These are phyloP conservation scores for Boechera stricta DNA, from an alignment of 345 rosid species.

Conservation along the genomic window DNA sequence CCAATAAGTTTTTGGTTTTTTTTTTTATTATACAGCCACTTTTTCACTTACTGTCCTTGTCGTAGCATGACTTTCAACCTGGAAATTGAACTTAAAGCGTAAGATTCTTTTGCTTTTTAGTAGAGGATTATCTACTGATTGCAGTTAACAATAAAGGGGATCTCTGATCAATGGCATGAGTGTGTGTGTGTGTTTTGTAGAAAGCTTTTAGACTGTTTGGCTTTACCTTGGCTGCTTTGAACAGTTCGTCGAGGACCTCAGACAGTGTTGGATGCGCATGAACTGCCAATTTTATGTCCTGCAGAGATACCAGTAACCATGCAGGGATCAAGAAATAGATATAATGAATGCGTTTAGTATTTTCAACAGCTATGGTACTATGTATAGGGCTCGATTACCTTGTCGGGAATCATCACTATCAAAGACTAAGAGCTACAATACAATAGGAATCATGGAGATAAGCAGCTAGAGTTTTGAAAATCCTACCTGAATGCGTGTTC, in stretches of 20 bases:
- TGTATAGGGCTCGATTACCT: not conserved
- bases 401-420: not conserved
- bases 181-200: not conserved
- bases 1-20: constrained; percentile 28
- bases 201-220: constrained; percentile 1
- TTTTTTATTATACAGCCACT: constrained; percentile 36
- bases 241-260: constrained; percentile 96
- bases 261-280: constrained; percentile 99
- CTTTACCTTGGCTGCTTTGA: constrained; percentile 93
- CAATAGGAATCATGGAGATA: not conserved
- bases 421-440: not conserved
- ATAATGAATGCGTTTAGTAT: not conserved
- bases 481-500: constrained; percentile 79
- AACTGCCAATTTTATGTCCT: constrained; percentile 93
- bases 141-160: constrained; percentile 1
- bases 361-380: not conserved
- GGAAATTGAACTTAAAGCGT: constrained; percentile 2
- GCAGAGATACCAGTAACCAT: constrained; percentile 43
- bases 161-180: not conserved
- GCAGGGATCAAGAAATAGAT: constrained; percentile 23
- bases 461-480: constrained; percentile 13
- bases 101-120: constrained; percentile 6
- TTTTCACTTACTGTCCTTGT: constrained; percentile 43
- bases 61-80: constrained; percentile 37
- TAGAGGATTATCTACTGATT: not conserved